Evolutionary conservation across 176 grass and related monocot species (phyloP), one percentile per base, ranked within the genome.

Genomic region (bread wheat (Triticum aestivum)): DNA sequence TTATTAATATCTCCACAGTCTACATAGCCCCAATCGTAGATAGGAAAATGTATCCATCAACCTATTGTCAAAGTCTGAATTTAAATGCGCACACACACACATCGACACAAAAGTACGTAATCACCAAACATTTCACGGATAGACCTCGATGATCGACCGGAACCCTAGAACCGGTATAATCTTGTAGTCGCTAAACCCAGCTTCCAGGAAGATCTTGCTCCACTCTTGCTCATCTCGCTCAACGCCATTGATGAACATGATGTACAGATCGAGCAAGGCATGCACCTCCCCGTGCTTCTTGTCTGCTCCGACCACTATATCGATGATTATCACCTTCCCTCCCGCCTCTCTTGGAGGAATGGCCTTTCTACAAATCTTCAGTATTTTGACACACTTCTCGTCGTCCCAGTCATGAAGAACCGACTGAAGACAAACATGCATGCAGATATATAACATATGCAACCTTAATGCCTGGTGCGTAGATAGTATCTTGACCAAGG

Each of bases 391-490:
- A 2, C 92, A 91, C 0, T 89, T 81, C 5, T 74, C 70, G 11
- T 94, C 87, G 4, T 56, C 59, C 92, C 89, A 94, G 5, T 89
- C 89, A n/a, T 94, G 92, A 5, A 94, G 24, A 42, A 89, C 79
- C 80, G 86, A 91, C 92, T 94, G 37, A 30, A 67, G 1, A 51
- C 17, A 71, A 29, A 35, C 42, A 45, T 44, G 54, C 26, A 26
- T 26, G 26, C 26, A 26, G 47, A 33, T 2, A 27, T 29, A n/a
- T 1, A 35, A 6, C 33, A 0, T 68, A 8, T 34, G 65, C 3
- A 47, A 47, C 44, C 4, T 8, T 49, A 49, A 14, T 49, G 26
- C 26, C 26, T 26, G 26, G 26, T 26, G 26, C 26, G 26, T 26
- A 26, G 26, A 26, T 26, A 26, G 26, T 26, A 26, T 26, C 26